Evolutionary conservation across 192 early-diverging fungal genomes (phyloP).

Genomic region (Podila minutissima): DNA sequence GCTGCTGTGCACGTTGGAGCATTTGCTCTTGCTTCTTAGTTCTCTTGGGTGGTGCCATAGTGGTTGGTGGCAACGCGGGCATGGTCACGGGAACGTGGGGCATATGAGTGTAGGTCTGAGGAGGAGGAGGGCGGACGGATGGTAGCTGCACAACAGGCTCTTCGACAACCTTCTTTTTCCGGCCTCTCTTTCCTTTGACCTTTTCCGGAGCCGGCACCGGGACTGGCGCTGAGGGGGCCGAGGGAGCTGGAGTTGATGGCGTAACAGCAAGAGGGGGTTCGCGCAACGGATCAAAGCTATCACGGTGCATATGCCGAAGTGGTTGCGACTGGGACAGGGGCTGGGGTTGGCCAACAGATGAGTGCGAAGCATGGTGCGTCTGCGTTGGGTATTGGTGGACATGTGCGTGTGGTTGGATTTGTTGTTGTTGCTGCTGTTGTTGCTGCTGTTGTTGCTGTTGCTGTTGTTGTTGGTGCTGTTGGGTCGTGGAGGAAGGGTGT

Average conservation of each 20-base stretch:
- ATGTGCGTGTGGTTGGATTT: constrained; percentile 12
- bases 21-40: too few relatives aligned
- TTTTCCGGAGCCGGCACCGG: not conserved
- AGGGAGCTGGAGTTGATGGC: constrained; percentile 6
- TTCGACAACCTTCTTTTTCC: not conserved
- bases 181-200: not conserved
- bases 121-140: not conserved
- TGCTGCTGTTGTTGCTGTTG: too few relatives aligned
- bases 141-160: not conserved
- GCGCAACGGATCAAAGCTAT: too few relatives aligned
- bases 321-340: too few relatives aligned
- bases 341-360: too few relatives aligned
- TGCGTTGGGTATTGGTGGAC: not conserved
- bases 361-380: too few relatives aligned
- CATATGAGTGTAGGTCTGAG: not conserved
- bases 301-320: too few relatives aligned
- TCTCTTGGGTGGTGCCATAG: too few relatives aligned
- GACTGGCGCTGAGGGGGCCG: constrained; percentile 15
- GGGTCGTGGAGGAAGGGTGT: too few relatives aligned
- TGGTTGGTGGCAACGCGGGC: not conserved
- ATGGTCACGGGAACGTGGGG: not conserved
- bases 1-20: too few relatives aligned
- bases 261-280: too few relatives aligned
- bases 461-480: too few relatives aligned
- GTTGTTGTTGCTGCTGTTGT: not conserved